A percentile compares a stretch with the other conserved stretches of the same genome.
These are phyloP conservation scores for Closterium sp. DNA, from an alignment of 139 green algal genomes.

Conservation along the genomic window DNA sequence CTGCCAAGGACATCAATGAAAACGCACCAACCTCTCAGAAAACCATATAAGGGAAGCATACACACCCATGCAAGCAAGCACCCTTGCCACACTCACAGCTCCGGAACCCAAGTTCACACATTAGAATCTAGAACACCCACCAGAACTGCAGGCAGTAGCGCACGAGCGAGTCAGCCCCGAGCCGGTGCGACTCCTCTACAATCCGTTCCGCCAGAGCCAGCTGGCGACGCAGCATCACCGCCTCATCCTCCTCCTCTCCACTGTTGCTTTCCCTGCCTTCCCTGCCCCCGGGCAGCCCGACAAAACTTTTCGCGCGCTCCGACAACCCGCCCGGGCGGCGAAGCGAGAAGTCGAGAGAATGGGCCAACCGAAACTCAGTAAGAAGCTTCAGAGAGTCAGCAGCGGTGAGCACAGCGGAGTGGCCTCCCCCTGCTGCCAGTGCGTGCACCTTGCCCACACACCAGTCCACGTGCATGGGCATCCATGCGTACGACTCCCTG, in stretches of 20 bases:
- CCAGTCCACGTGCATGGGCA: conserved; percentile 20
- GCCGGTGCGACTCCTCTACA: not conserved
- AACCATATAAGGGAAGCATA: too few relatives aligned
- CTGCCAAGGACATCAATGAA: not conserved
- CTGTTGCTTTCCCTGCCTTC: too few relatives aligned
- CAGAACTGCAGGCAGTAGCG: not conserved
- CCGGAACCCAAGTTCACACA: not conserved
- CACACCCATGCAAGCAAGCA: too few relatives aligned
- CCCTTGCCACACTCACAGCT: too few relatives aligned
- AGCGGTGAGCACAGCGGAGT: conserved; percentile 41
- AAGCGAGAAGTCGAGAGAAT: not conserved
- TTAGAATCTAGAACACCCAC: not conserved
- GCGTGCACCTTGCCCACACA: conserved; percentile 34
- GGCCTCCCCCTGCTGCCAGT: conserved; percentile 40
- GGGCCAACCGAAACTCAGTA: conserved; percentile 27
- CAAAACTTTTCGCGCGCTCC: not conserved
- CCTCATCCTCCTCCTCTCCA: not conserved
- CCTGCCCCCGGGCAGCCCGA: not conserved
- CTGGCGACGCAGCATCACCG: not conserved
- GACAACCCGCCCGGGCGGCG: too few relatives aligned
- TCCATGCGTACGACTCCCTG: not conserved
- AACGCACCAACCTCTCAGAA: too few relatives aligned
- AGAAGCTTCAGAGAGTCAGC: conserved; percentile 30
- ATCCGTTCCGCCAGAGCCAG: not conserved
- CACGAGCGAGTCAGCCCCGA: not conserved